Evolutionary conservation across 345 rosid species (phyloP), one percentile per base, ranked within the genome.

Genomic region (Lumnitzera racemosa): DNA sequence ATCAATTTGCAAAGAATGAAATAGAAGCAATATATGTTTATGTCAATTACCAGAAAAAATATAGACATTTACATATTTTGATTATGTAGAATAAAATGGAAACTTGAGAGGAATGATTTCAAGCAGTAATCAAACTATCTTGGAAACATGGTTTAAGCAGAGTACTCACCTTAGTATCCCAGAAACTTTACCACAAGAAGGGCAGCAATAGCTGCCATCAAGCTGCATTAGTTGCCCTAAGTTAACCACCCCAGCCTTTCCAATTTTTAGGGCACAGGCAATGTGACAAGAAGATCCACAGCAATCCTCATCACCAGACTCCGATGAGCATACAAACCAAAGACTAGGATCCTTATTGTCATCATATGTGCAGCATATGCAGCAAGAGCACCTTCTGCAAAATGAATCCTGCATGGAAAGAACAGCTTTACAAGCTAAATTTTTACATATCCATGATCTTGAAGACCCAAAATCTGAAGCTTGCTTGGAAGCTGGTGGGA

Each of bases 341-440:
- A 83, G 85, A 74, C 89, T 86, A 15, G 89, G 87, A 67, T 86
- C 94, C 75, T 83, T 86, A 67, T 90, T 95, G 63, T 88, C 97
- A 73, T 95, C 99, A 69, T 86, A 95, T 46, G 67, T 54, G 74
- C 90, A 96, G 62, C 99, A 95, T 41, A 95, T 84, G 49, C 95
- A 90, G 71, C 99, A 95, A 61, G 99, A 95, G 65, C 99, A 95
- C 70, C 99, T 88, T 77, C 71, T 86, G 83, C 99, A 95, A 67
- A 90, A 95, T 46, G 88, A 74, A 66, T 86, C 95, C 43, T 81
- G 88, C 36, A 73, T 65, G 58, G 89, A 76, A 14, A 83, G 70
- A 52, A 71, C 57, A 51, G 89, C 94, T 59, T 85, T 74, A 61
- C 94, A 86, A 11, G 89, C 86, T 57, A 79, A 74, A 63, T 86